Conservation (phyloP, 169 alveolate genomes). For the Plasmodium relictum region DNA sequence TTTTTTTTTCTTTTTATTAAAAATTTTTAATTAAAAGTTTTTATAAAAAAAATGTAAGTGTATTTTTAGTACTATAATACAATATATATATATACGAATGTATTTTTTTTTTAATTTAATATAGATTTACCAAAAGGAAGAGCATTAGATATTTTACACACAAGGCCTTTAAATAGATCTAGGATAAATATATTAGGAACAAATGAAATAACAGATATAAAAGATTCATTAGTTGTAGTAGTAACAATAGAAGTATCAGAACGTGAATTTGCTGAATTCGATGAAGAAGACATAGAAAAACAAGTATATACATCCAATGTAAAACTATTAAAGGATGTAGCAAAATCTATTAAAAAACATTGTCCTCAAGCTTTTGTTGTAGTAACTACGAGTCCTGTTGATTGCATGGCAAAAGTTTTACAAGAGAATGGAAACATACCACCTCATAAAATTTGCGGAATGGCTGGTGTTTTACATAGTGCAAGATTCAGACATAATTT, state of each 20-base stretch:
- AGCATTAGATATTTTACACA: constrained; percentile 86
- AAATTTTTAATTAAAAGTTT: too few relatives aligned
- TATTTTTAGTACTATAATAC: too few relatives aligned
- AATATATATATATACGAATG: too few relatives aligned
- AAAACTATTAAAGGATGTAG: constrained; percentile 79
- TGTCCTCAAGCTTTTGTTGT: constrained; percentile 87
- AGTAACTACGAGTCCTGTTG: constrained; percentile 86
- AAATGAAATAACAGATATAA: constrained; percentile 82
- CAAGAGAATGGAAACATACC: constrained; percentile 83
- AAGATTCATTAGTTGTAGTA: constrained; percentile 84
- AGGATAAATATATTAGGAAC: constrained; percentile 83
- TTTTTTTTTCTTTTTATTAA: too few relatives aligned
- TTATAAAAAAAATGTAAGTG: too few relatives aligned
- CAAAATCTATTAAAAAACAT: constrained; percentile 82
- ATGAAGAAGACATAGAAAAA: constrained; percentile 83
- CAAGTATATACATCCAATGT: constrained; percentile 82
- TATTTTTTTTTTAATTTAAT: too few relatives aligned
- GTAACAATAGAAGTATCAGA: constrained; percentile 84
- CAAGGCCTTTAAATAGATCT: constrained; percentile 81
- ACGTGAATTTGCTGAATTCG: constrained; percentile 76
- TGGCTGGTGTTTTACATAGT: constrained; percentile 85
- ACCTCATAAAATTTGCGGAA: constrained; percentile 84
- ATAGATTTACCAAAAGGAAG: constrained; percentile 84
- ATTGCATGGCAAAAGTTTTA: constrained; percentile 82
- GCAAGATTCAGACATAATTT: constrained; percentile 84